Conservation (phyloP, 1,284 basidiomycete species). For the Ustilago loliicola region DNA sequence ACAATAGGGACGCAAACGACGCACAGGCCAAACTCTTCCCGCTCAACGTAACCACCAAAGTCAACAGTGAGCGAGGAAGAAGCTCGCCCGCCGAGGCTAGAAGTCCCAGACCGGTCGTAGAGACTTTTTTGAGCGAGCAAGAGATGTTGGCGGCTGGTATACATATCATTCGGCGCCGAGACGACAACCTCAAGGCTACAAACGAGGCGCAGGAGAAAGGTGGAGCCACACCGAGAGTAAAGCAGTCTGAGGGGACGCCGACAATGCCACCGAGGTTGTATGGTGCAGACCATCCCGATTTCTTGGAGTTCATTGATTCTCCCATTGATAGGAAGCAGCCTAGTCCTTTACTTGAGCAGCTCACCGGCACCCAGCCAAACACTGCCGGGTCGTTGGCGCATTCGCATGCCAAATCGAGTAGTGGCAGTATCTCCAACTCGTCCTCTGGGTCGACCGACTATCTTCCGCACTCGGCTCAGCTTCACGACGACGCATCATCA, state of each 20-base stretch:
- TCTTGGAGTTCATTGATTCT: conserved; percentile 48
- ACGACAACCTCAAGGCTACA: conserved; percentile 17
- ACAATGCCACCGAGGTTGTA: conserved; percentile 29
- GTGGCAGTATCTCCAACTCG: conserved; percentile 29
- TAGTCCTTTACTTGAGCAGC: conserved; percentile 31
- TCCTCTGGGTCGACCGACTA: conserved; percentile 32
- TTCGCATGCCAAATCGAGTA: conserved; percentile 33
- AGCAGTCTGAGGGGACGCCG: conserved; percentile 14
- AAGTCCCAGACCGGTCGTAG: conserved; percentile 20
- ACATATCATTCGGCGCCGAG: conserved; percentile 45
- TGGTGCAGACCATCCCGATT: conserved; percentile 48
- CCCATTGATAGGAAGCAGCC: conserved; percentile 29
- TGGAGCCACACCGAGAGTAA: conserved; percentile 9
- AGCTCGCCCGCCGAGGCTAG: conserved; percentile 12
- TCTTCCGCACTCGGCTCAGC: conserved; percentile 15
- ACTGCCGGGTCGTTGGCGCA: conserved; percentile 18
- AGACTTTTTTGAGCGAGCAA: conserved; percentile 44
- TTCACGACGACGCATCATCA: conserved; percentile 19
- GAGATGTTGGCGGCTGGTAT: conserved; percentile 53
- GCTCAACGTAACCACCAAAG: conserved; percentile 29
- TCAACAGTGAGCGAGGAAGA: conserved; percentile 2
- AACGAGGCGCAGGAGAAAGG: neutral
- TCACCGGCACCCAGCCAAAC: conserved; percentile 9
- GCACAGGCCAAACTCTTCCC: conserved; percentile 32
- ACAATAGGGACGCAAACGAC: conserved; percentile 18